Evolutionary conservation across 2,329 filamentous ascomycete species (phyloP).

Genomic region (Fusarium sp.): DNA sequence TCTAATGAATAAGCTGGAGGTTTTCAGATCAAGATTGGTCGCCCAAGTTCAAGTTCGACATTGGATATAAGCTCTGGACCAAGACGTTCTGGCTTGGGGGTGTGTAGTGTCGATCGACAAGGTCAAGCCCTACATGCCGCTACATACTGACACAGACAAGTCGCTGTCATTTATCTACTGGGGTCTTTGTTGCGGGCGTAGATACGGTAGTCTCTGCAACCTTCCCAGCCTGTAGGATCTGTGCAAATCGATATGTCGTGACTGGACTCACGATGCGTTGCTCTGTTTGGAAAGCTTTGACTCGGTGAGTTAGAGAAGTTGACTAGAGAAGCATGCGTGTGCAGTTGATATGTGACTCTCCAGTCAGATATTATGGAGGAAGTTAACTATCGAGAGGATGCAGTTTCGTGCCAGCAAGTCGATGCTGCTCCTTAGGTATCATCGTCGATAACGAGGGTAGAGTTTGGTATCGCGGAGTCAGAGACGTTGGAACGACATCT

Average conservation of each 20-base stretch:
- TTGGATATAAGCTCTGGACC: slow-evolving; percentile 1
- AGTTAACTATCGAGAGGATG: background rate
- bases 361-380: slow-evolving; percentile 3
- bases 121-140: background rate
- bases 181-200: slow-evolving; percentile 8
- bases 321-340: background rate
- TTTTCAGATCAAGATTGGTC: background rate
- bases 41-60: slow-evolving; percentile 1
- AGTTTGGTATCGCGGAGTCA: background rate
- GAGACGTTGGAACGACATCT: background rate
- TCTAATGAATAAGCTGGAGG: background rate
- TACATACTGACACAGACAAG: slow-evolving; percentile 5
- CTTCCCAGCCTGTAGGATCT: slow-evolving; percentile 1
- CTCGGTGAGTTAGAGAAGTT: background rate
- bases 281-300: slow-evolving; percentile 4
- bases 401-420: background rate
- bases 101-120: slow-evolving; percentile 14
- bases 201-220: slow-evolving; percentile 4
- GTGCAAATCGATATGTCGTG: slow-evolving; percentile 7
- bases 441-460: background rate
- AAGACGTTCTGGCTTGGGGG: background rate
- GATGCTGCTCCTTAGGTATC: background rate
- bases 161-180: background rate
- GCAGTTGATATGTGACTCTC: background rate
- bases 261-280: background rate